Base-by-base conservation (phyloP, 768 basidiomycete genomes). In the Phanerochaete carnosa region DNA sequence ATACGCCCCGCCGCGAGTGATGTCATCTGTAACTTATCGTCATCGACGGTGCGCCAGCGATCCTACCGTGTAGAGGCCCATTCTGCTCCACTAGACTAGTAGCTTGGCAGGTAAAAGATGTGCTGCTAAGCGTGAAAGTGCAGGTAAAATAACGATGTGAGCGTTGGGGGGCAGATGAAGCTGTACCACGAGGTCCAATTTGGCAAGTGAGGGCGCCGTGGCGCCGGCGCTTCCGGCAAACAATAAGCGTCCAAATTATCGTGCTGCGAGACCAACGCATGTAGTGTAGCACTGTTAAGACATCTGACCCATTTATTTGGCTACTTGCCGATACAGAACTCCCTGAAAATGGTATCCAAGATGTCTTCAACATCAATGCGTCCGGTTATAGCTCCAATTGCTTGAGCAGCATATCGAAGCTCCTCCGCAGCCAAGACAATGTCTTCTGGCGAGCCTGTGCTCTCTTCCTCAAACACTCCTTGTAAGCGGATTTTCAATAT, bases 311-410 rank as follows among this genome's bases (percentile, higher is more conserved):
- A 5, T 6, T 19, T 4, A 23, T 13, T 16, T n/a, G 12, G 13
- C 74, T 65, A 92, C 75, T 95, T 93, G 37, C 94, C 94, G 55
- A 95, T 92, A 69, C 94, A 96, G 72, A 96, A 96, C 54, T 91
- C 89, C 33, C 80, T 79, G 69, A 96, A 96, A 26, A 96, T 81
- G 22, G 83, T 83, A 60, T 94, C 92, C 23, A 96, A 72, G 8
- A 95, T 79, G 61, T 95, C 92, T 66, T 96, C 94, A 13, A 88
- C 84, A 49, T 87, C 88, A 58, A 96, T 87, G 8, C 81, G 69
- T 3, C 94, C 94, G 1, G 89, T 86, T n/a, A 95, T 85, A 60
- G 85, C 84, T 1, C 92, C 94, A n/a, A 96, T 82, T 3, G 92
- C 87, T 60, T 83, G 82, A 0, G 89, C 87, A 1, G 93, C 94